These are phyloP conservation scores for Dipodascopsis tothii DNA, from an alignment of 805 yeast species.

Conservation along the genomic window DNA sequence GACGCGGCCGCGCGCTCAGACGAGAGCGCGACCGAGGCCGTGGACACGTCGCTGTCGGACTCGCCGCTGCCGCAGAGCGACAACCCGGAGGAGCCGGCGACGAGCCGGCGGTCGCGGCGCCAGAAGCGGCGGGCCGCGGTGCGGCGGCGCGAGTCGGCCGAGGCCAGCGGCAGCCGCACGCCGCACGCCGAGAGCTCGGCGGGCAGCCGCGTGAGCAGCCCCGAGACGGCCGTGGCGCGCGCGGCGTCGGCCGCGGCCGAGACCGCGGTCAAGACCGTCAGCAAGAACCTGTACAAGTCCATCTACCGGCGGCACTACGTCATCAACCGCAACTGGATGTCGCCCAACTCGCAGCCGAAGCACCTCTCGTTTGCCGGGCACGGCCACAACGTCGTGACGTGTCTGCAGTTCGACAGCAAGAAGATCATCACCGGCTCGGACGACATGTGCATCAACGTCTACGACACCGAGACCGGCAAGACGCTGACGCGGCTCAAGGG, in stretches of 20 bases:
- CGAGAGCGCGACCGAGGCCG: not conserved
- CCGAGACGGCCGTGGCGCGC: not conserved
- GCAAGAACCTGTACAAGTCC: conserved; percentile 39
- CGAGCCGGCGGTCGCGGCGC: not conserved
- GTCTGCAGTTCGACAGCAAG: conserved; percentile 86
- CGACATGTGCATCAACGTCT: conserved; percentile 72
- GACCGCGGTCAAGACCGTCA: not conserved
- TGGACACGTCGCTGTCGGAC: not conserved
- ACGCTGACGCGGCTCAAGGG: conserved; percentile 60
- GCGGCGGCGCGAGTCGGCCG: not conserved
- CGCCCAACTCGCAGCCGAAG: conserved; percentile 60
- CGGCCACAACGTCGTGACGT: conserved; percentile 81
- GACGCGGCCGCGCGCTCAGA: not conserved
- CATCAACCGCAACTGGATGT: conserved; percentile 71
- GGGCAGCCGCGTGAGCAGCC: not conserved
- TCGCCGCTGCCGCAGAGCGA: not conserved
- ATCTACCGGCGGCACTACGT: conserved; percentile 54
- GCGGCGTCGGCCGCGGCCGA: not conserved
- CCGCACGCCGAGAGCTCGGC: not conserved
- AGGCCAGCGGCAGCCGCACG: not conserved
- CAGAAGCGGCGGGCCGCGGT: not conserved
- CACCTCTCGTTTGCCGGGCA: conserved; percentile 61
- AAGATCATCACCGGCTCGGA: conserved; percentile 90
- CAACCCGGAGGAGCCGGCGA: not conserved
- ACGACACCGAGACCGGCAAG: conserved; percentile 66